Evolutionary conservation across 2,329 filamentous ascomycete species (phyloP), one percentile per base, ranked within the genome.

Genomic region (Verticillium isaacii): DNA sequence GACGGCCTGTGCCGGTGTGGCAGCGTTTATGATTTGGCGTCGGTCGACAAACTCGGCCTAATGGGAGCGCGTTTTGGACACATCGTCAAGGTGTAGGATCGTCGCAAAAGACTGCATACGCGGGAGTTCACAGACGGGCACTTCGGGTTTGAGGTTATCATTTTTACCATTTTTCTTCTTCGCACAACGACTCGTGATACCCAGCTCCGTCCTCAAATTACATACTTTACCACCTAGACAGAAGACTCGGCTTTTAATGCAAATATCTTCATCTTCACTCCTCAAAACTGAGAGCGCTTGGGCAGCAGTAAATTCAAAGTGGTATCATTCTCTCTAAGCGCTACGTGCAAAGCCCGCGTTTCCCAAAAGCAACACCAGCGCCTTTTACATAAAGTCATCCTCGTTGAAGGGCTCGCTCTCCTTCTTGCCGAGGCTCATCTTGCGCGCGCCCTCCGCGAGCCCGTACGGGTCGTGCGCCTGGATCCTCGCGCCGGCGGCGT

Each of bases 1-100:
- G 0, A 86, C 84, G 8, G 82, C 83, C 0, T 89, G 86, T 65
- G 87, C 87, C 2, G 83, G 81, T 6, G 75, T 88, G 6, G 86
- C 86, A 1, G 86, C 86, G 1, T 79, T 85, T 60, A 86, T 89
- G 80, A 89, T 89, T 58, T 89, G 85, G 84, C 81, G 82, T 56
- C 76, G 84, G 56, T 84, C 83, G 23, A 83, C 82, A 2, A 83
- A 82, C 61, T 79, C 80, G 17, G 67, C 69, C 25, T 79, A 32
- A 14, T 5, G 17, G 29, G 11, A 29, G 39, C 2, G 36, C 7
- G 17, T 14, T n/a, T 50, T 50, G 45, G 19, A 50, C 45, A 50
- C n/a, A 25, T 1, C 45, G 12, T 23, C 8, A 7, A 19, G 3
- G 19, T 29, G 17, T 50, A 50, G 45, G 19, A 25, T 19, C 4